Evolutionary conservation across 306 rosid genomes (phyloP).

Genomic region (Cercis canadensis): DNA sequence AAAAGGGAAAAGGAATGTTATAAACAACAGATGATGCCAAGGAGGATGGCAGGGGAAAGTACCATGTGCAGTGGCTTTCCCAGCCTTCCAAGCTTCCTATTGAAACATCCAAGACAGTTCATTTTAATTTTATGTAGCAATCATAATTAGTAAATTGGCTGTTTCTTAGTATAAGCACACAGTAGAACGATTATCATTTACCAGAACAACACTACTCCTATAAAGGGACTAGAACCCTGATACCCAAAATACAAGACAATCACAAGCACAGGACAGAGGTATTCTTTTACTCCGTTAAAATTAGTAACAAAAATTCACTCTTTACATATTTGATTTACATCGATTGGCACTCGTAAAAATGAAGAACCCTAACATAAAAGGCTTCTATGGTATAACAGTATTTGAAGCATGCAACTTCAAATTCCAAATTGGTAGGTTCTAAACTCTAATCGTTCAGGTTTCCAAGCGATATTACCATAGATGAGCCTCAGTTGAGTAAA

Average conservation of each 20-base stretch:
- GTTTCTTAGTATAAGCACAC: no score
- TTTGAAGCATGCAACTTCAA: not conserved
- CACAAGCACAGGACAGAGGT: not conserved
- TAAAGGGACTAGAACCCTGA: no score
- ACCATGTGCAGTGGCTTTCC: not conserved
- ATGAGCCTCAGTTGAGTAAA: no score
- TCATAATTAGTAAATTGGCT: no score
- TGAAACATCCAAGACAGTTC: not conserved
- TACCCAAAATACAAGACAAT: not conserved
- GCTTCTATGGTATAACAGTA: not conserved
- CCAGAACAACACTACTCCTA: no score
- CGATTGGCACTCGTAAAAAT: not conserved
- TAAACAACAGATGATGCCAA: no score
- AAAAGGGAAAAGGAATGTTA: conserved; percentile 5
- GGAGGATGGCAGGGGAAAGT: no score
- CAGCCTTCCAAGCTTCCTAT: not conserved
- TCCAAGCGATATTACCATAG: no score
- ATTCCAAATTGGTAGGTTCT: not conserved
- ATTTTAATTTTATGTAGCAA: no score
- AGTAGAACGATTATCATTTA: no score
- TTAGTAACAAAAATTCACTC: not conserved
- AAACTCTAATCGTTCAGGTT: no score
- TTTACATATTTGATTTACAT: not conserved
- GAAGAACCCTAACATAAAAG: not conserved
- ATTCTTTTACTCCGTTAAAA: not conserved